Evolutionary conservation across 2,329 filamentous ascomycete species (phyloP), one percentile per base, ranked within the genome.

Genomic region (Aspergillus tanneri): DNA sequence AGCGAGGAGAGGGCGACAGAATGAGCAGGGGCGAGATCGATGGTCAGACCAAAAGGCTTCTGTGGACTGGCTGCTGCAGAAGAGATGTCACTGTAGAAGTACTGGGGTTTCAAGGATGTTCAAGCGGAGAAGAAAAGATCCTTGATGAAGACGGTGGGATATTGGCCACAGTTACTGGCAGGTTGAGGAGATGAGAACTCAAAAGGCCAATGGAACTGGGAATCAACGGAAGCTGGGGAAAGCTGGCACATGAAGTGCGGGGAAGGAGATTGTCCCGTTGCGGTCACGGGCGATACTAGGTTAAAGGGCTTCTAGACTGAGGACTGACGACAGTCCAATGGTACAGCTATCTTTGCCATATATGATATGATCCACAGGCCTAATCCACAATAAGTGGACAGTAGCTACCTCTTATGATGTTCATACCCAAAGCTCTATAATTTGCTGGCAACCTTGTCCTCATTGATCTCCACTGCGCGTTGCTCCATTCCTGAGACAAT

Each of bases 211-310:
- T 39, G 37, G 45, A 32, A 40, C 36, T 12, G 27, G 35, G 46
- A 22, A 18, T 46, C 22, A 28, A 38, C 35, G 35, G 46, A 60
- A 62, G 53, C 54, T 56, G 58, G 57, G 55, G 61, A 56, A 50
- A 49, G 50, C 50, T 34, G 30, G 14, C 44, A 46, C 22, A 40
- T 35, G 37, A 30, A 52, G 57, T 58, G 57, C 56, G 55, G 54
- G 56, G 55, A 53, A 58, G 54, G 34, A 41, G 37, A 34, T 21
- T 43, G 25, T 27, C 22, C 34, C 24, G 19, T 18, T 19, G 16
- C 18, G 27, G 43, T 45, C 43, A 45, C 43, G 34, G 23, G 30
- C 12, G 30, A 18, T 34, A 34, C 12, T 27, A 23, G 24, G 11
- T 34, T 34, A 34, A 30, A 34, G 30, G 24, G 11, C n/a, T n/a